Conservation (phyloP, 805 yeast species). For the Candida sakaeoensis region DNA sequence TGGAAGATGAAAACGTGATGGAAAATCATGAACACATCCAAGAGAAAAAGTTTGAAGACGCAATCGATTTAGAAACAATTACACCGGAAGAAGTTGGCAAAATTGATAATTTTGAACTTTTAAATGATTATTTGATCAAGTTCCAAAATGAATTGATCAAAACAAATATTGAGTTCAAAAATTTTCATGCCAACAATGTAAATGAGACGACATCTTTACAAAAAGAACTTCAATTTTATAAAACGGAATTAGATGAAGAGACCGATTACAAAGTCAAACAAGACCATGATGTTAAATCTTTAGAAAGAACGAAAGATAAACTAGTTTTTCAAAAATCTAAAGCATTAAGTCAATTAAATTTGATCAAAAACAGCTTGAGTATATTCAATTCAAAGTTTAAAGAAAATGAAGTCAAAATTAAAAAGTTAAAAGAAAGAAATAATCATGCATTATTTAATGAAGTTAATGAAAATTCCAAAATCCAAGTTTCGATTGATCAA, state of each 20-base stretch:
- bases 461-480: constrained; percentile 18
- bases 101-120: constrained; percentile 16
- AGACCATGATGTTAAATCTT: constrained; percentile 29
- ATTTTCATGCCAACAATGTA: constrained; percentile 12
- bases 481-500: constrained; percentile 15
- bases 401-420: constrained; percentile 14
- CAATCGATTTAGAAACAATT: constrained; percentile 8
- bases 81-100: constrained; percentile 14
- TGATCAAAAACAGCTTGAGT: constrained; percentile 17
- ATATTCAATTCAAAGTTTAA: constrained; percentile 17
- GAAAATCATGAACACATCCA: neutral
- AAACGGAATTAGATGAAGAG: constrained; percentile 36
- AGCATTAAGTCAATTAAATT: constrained; percentile 20
- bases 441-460: constrained; percentile 21
- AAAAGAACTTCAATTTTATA: constrained; percentile 28
- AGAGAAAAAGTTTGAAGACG: constrained; percentile 1
- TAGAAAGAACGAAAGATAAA: constrained; percentile 29
- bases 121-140: constrained; percentile 21
- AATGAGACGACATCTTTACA: constrained; percentile 17
- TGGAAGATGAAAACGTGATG: constrained; percentile 9
- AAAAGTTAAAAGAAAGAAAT: constrained; percentile 23
- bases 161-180: constrained; percentile 18
- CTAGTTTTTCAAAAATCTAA: constrained; percentile 32
- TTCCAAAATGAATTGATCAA: constrained; percentile 25
- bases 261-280: constrained; percentile 24